phyloP scores from a whole-genome alignment of 2,329 filamentous ascomycete species.

The Mycocentrospora acerina region DNA sequence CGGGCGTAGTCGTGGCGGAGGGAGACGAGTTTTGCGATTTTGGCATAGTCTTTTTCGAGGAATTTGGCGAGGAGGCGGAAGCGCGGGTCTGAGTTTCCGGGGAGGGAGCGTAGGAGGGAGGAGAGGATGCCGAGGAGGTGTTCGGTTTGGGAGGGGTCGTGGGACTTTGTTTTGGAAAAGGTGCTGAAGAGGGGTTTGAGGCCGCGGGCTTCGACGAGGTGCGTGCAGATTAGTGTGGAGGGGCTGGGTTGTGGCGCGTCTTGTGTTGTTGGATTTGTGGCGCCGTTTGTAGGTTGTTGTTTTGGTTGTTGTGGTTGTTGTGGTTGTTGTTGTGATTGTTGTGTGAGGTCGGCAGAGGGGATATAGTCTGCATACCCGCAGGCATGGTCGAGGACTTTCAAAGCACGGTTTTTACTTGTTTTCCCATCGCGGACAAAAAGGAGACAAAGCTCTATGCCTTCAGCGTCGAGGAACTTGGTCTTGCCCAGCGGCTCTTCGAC shows the following conservation, averaged over 20 bases:
- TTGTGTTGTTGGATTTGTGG: constrained; percentile 2
- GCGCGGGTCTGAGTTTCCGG: constrained; percentile 72
- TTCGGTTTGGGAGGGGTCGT: constrained; percentile 67
- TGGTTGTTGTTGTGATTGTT: neutral
- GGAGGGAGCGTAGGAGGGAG: constrained; percentile 76
- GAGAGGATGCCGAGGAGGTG: constrained; percentile 85
- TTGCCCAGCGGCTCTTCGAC: constrained; percentile 77
- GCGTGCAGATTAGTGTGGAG: constrained; percentile 67
- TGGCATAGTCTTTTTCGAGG: constrained; percentile 90
- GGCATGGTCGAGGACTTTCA: constrained; percentile 84
- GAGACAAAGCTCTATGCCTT: constrained; percentile 86
- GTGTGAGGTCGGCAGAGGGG: no score
- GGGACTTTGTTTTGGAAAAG: constrained; percentile 85
- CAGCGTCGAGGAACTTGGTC: constrained; percentile 78
- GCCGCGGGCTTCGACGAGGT: constrained; percentile 78
- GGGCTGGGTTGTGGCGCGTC: constrained; percentile 18
- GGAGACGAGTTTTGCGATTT: constrained; percentile 70
- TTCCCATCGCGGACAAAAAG: constrained; percentile 84
- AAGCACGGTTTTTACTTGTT: constrained; percentile 72
- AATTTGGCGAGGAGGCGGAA: constrained; percentile 92
- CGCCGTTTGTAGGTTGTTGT: no score
- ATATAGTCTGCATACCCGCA: constrained; percentile 56
- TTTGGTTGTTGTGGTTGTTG: neutral
- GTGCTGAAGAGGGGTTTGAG: constrained; percentile 82
- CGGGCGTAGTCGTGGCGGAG: constrained; percentile 71